phyloP scores from a whole-genome alignment of 805 yeast genomes.

The Candida sphagnicola region DNA sequence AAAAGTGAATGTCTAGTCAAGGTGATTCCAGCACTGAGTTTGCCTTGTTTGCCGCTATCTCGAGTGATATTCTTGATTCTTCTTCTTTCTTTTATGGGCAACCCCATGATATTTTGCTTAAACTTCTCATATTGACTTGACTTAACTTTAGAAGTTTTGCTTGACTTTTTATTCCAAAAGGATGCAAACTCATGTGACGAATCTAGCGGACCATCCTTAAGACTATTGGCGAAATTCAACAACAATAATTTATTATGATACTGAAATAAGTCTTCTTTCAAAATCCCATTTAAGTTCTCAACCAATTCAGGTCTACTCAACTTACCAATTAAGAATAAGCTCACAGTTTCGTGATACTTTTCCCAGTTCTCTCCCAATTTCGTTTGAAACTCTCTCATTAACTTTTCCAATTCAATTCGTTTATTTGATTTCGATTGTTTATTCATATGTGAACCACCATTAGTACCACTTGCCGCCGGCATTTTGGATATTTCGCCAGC shows the following conservation, averaged over 20 bases:
- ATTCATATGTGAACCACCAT: neutral
- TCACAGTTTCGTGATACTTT: conserved; percentile 72
- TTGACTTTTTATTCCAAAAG: conserved; percentile 49
- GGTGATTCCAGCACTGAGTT: conserved; percentile 64
- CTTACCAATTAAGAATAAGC: conserved; percentile 73
- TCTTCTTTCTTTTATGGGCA: conserved; percentile 80
- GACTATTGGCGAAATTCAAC: conserved; percentile 79
- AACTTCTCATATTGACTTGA: conserved; percentile 75
- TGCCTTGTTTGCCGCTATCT: conserved; percentile 76
- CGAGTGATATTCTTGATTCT: conserved; percentile 78
- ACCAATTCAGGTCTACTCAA: conserved; percentile 73
- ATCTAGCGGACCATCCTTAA: conserved; percentile 70
- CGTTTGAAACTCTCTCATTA: conserved; percentile 71
- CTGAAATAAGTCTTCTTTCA: conserved; percentile 43
- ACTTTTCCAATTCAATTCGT: conserved; percentile 32
- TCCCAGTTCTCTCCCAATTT: conserved; percentile 82
- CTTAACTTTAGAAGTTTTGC: conserved; percentile 44
- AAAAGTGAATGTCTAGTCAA: conserved; percentile 67
- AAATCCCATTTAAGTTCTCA: conserved; percentile 51
- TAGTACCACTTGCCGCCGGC: neutral
- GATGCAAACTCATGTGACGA: conserved; percentile 39
- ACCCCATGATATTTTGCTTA: conserved; percentile 80
- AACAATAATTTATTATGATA: conserved; percentile 82
- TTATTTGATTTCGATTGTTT: conserved; percentile 11
- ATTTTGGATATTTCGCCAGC: neutral